Evolutionary conservation across 2,329 filamentous ascomycete genomes (phyloP), one percentile per base, ranked within the genome.

Genomic region (Berkeleyomyces basicola): DNA sequence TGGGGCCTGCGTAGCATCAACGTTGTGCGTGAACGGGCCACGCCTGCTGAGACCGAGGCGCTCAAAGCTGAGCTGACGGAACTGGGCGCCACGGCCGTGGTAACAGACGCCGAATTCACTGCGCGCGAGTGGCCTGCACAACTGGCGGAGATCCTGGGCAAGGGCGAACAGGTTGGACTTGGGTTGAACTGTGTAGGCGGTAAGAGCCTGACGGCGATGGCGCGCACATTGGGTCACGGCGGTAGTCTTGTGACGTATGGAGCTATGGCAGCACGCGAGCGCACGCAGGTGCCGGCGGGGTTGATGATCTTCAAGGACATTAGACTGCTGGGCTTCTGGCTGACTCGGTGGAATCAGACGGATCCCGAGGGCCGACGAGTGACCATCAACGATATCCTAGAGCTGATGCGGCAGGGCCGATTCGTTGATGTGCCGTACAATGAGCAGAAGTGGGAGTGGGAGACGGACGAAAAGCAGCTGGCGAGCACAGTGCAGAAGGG

Each of bases 1-100:
- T 97, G 91, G 92, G 92, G 92, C 0, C 81, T 93, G 69, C 86
- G 89, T 70, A 95, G 87, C 70, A 87, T 99, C 73, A 97, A 96
- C 71, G 79, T 99, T 33, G 79, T 99, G 47, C 82, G 93, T 10
- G 84, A 87, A 66, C 79, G 93, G 23, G 78, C 82, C 11, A 82
- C 81, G 1, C 70, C 75, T 0, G 82, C 81, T 58, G 85, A 83
- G 37, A 90, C 88, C 3, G 80, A 84, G 62, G 77, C 77, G 36
- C 71, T 84, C 39, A 77, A 74, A 67, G 70, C 73, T 59, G 82
- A 84, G 67, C 73, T 86, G 1, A 63, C 67, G 6, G 76, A 71
- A 3, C 76, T 85, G 2, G 83, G 83, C 64, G 81, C 81, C 31
- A 78, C 79, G 10, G 75, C 78, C 9, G 80, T 84, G 7, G 73